Evolutionary conservation across 371 early-diverging fungal genomes (phyloP), one percentile per base, ranked within the genome.

Genomic region (Lichtheimia corymbifera): DNA sequence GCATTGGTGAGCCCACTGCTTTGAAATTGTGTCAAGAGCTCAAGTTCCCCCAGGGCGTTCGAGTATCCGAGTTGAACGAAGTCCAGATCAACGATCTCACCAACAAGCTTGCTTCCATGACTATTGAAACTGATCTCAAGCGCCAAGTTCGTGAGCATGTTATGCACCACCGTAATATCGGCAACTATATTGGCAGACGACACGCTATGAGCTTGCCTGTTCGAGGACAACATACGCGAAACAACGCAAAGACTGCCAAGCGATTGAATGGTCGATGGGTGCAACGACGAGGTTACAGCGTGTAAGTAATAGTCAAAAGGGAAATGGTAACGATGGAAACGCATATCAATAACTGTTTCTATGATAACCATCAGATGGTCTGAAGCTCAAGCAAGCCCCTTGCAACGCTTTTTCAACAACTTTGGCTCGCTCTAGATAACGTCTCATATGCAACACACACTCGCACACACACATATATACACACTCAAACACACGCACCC

Each of bases 201-300:
- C 96, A 95, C 64, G 89, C 91, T 55, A 84, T 90, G 83, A 88
- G 92, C 17, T 68, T 93, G 65, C 97, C 97, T 6, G 97, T 97
- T 12, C 90, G 92, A 53, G 97, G 97, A 12, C 95, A 95, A 70
- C 80, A 87, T 61, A 96, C 96, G 3, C 82, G 86, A 66, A 93
- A 92, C 66, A 97, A 97, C 65, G 86, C 91, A 43, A 85, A 82
- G 74, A 97, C 94, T 5, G 95, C 97, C 20, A 93, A 89, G 73
- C 88, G 80, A 63, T 65, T 95, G 60, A 97, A 97, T 53, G 86
- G 86, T 61, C 72, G 84, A 72, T 78, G 78, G 78, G 70, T 81
- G 40, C 76, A 77, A 60, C 76, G 78, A 60, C 72, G 81, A 70
- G 74, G 75, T 11, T 71, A 64, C 42, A 72, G 68, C 59, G 67